Percentiles rank a stretch among this genome's conserved stretches.
These are phyloP conservation scores for Xylariaceae sp. DNA, from an alignment of 2,329 filamentous ascomycete species.

Conservation along the genomic window DNA sequence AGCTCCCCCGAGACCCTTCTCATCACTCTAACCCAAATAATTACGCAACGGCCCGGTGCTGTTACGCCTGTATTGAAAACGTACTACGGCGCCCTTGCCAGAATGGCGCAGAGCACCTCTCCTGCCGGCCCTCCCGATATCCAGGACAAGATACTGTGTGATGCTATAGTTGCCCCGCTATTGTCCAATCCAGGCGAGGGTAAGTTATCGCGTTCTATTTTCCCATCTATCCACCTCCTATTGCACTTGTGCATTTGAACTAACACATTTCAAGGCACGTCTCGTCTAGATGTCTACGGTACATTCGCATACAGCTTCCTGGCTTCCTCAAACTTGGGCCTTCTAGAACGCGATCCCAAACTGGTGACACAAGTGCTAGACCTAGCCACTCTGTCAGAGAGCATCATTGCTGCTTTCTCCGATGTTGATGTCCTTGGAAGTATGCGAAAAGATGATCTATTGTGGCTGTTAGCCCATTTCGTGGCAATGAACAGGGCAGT, in stretches of 20 bases:
- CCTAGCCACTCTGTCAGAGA: constrained; percentile 36
- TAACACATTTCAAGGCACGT: constrained; percentile 11
- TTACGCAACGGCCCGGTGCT: constrained; percentile 26
- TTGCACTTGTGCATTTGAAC: neutral
- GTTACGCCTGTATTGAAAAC: constrained; percentile 24
- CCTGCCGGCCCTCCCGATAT: constrained; percentile 13
- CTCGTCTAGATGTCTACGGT: constrained; percentile 20
- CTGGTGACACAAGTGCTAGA: constrained; percentile 35
- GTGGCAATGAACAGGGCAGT: constrained; percentile 48
- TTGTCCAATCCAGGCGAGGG: constrained; percentile 12
- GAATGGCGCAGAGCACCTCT: constrained; percentile 28
- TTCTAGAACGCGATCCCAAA: constrained; percentile 38
- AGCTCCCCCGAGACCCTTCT: constrained; percentile 30
- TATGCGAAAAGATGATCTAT: constrained; percentile 37
- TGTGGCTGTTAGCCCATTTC: constrained; percentile 65
- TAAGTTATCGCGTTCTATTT: constrained; percentile 22
- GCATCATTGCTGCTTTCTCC: constrained; percentile 35
- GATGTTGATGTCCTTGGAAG: constrained; percentile 18
- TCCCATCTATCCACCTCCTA: too few species aligned
- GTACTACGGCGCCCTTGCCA: constrained; percentile 39
- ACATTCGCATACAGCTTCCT: constrained; percentile 29
- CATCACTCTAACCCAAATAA: constrained; percentile 32
- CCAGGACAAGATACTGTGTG: constrained; percentile 17
- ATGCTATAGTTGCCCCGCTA: constrained; percentile 24
- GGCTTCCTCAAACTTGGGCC: constrained; percentile 29